phyloP scores from a whole-genome alignment of 805 yeast genomes.

The Teunomyces stri region DNA sequence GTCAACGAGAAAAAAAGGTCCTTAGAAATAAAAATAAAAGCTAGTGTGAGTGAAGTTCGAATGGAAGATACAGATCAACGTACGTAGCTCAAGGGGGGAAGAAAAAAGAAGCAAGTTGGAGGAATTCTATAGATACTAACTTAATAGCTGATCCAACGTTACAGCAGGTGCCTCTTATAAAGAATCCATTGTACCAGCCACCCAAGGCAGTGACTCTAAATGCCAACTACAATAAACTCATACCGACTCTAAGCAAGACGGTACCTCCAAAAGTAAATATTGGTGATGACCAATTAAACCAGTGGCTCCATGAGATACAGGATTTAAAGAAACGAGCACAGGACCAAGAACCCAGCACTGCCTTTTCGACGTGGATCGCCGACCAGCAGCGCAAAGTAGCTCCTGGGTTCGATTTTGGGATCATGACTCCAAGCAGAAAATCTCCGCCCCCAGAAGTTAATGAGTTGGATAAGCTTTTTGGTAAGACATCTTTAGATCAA shows the following conservation, averaged over 20 bases:
- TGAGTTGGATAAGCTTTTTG: constrained; percentile 30
- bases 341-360: constrained; percentile 4
- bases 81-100: constrained; percentile 9
- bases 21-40: neutral
- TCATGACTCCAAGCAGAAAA: constrained; percentile 28
- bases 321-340: constrained; percentile 21
- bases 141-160: constrained; percentile 45
- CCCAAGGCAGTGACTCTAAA: constrained; percentile 57
- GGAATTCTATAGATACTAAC: constrained; percentile 6
- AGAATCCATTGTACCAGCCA: constrained; percentile 50
- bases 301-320: constrained; percentile 33
- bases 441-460: constrained; percentile 11
- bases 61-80: constrained; percentile 21
- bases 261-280: constrained; percentile 38
- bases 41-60: neutral
- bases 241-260: constrained; percentile 32
- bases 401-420: constrained; percentile 37
- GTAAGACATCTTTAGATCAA: constrained; percentile 14
- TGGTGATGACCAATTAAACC: constrained; percentile 20
- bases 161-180: constrained; percentile 53
- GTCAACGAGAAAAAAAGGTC: neutral
- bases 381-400: constrained; percentile 34
- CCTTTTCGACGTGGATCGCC: constrained; percentile 1
- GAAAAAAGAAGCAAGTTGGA: neutral
- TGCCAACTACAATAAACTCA: constrained; percentile 36